phyloP scores from a whole-genome alignment of 371 early-diverging fungal species.

The Blakeslea trispora region DNA sequence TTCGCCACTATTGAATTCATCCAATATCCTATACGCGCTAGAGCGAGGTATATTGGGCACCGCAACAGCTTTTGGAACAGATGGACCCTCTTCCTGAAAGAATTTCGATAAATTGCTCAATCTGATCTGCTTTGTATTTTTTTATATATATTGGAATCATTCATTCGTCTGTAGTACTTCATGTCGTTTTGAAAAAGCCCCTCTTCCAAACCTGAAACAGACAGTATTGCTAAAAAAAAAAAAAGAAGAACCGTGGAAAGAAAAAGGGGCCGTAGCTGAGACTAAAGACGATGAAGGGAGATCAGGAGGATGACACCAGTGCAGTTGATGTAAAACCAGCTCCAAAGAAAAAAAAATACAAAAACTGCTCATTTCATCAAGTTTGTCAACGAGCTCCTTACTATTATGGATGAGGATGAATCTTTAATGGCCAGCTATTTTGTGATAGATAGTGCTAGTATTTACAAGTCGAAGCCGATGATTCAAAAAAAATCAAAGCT shows the following conservation, averaged over 20 bases:
- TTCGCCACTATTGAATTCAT: too few relatives aligned
- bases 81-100: too few relatives aligned
- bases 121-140: too few relatives aligned
- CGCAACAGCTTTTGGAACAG: too few relatives aligned
- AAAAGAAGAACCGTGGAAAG: conserved; percentile 12
- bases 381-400: conserved; percentile 19
- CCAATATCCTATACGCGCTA: too few relatives aligned
- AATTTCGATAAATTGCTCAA: too few relatives aligned
- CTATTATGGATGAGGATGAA: too few relatives aligned
- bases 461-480: conserved; percentile 15
- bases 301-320: conserved; percentile 19
- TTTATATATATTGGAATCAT: too few relatives aligned
- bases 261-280: conserved; percentile 11
- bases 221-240: conserved; percentile 4
- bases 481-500: conserved; percentile 11
- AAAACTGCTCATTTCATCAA: conserved; percentile 18
- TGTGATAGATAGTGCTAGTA: conserved; percentile 12
- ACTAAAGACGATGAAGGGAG: conserved; percentile 9
- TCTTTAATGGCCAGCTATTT: conserved; percentile 7
- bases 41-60: too few relatives aligned
- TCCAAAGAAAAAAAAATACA: conserved; percentile 15
- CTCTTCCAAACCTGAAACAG: neutral
- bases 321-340: conserved; percentile 12
- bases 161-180: too few relatives aligned
- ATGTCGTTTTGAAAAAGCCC: too few relatives aligned